Evolutionary conservation across 2,329 filamentous ascomycete species (phyloP), one percentile per base, ranked within the genome.

Genomic region (Aspergillus hortae): DNA sequence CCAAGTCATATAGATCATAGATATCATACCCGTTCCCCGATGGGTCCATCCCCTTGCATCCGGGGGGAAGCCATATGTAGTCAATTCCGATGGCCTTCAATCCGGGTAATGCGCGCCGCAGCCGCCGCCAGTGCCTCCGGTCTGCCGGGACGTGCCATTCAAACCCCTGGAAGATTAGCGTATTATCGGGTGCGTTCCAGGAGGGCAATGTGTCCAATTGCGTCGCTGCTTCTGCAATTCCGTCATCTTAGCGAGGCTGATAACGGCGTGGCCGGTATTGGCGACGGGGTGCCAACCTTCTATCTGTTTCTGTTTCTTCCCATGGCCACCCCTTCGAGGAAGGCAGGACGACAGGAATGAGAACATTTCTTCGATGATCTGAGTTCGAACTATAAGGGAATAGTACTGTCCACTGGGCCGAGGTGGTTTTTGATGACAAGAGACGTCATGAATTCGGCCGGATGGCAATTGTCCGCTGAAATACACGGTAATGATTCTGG

Each of bases 1-100:
- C 87, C 2, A 87, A 68, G 55, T 88, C 85, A 60, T 84, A 88
- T n/a, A 90, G 69, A 63, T 89, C 87, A 62, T 88, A 89, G 56
- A 84, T 77, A 64, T 86, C 84, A 58, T 87, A 87, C 4, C 87
- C 87, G 60, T 88, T 88, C 15, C 84, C 82, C 23, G 77, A 68
- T 0, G 79, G 77, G 27, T 77, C 77, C 53, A 81, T 81, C 0
- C 81, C 85, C 71, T 89, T 90, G 69, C 86, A 88, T 50, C 81
- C 87, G 0, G 87, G 87, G 0, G 87, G 87, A 4, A 89, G 78
- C 86, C 86, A 89, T 27, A 86, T 72, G 50, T 78, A 78, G 47
- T 82, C 80, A 44, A 89, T 74, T 2, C 86, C 87, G 32, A 84
- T 77, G 0, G 76, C 71, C 59, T 82, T 81, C 2, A 88, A 73